These are phyloP conservation scores for Peronosclerospora sorghi DNA, from an alignment of 352 stramenopile species.

Conservation along the genomic window DNA sequence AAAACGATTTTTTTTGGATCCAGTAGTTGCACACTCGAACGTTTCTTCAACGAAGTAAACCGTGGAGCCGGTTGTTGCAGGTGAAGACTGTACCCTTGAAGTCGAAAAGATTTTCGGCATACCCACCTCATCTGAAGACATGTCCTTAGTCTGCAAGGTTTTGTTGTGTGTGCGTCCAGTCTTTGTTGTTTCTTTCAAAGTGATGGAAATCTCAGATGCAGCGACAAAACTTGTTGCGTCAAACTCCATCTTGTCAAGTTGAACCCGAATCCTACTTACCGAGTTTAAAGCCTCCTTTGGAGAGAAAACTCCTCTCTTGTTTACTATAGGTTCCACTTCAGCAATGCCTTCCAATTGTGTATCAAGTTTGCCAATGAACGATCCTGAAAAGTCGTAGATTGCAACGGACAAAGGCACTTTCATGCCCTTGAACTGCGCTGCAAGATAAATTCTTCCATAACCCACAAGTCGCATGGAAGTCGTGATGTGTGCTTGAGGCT, in stretches of 20 bases:
- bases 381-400: conserved; percentile 22
- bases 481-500: conserved; percentile 2
- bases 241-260: conserved; percentile 21
- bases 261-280: conserved; percentile 12
- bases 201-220: conserved; percentile 19
- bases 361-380: conserved; percentile 19
- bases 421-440: conserved; percentile 9
- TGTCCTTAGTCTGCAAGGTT: conserved; percentile 3
- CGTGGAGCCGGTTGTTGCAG: background rate
- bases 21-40: conserved; percentile 13
- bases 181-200: conserved; percentile 17
- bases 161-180: conserved; percentile 7
- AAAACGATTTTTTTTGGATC: conserved; percentile 11
- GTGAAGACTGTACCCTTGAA: conserved; percentile 3
- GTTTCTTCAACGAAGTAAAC: conserved; percentile 16
- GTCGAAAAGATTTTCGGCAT: conserved; percentile 21
- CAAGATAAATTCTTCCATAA: conserved; percentile 18
- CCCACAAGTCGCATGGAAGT: conserved; percentile 21
- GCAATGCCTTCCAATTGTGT: conserved; percentile 10
- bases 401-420: conserved; percentile 15
- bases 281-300: conserved; percentile 5
- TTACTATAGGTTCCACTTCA: background rate
- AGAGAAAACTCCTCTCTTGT: conserved; percentile 16
- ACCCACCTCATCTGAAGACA: background rate
- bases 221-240: conserved; percentile 5